phyloP scores from a whole-genome alignment of 2,329 filamentous ascomycete species.

The Xenosphaeropsis pyriputrescens region DNA sequence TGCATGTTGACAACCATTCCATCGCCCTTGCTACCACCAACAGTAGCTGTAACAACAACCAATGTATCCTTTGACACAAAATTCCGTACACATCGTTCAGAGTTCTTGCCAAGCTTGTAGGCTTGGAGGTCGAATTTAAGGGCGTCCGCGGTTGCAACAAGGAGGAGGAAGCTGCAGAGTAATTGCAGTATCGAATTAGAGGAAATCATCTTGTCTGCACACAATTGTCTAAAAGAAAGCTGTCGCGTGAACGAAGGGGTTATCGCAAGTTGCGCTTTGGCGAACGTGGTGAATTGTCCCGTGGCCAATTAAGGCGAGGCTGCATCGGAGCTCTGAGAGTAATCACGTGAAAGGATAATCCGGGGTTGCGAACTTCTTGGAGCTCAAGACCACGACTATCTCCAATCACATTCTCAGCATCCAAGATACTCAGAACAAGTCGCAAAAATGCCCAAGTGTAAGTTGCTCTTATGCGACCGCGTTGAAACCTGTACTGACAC shows the following conservation, averaged over 20 bases:
- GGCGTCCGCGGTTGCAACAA: constrained; percentile 41
- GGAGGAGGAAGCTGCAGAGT: constrained; percentile 40
- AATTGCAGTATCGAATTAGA: constrained; percentile 38
- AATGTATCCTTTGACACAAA: constrained; percentile 86
- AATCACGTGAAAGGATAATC: too few species aligned
- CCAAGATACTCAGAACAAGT: background rate
- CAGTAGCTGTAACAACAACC: constrained; percentile 85
- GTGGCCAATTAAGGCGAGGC: too few species aligned
- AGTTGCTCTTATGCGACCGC: constrained; percentile 22
- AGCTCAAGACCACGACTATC: too few species aligned
- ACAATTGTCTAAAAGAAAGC: constrained; percentile 1
- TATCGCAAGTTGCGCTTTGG: background rate
- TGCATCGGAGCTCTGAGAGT: too few species aligned
- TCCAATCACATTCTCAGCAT: too few species aligned
- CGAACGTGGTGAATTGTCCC: background rate
- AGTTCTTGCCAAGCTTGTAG: constrained; percentile 46
- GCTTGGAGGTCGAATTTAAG: constrained; percentile 91
- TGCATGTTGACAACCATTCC: constrained; percentile 91
- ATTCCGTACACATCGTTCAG: constrained; percentile 89
- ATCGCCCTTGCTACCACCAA: constrained; percentile 77
- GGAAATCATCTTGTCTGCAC: constrained; percentile 27
- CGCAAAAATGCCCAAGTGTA: constrained; percentile 75
- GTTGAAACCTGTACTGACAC: constrained; percentile 19
- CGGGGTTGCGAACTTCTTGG: too few species aligned
- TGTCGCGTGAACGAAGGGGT: background rate